Base-by-base conservation (phyloP, 164 flowering plant genomes). In the Sextonia rubra region DNA sequence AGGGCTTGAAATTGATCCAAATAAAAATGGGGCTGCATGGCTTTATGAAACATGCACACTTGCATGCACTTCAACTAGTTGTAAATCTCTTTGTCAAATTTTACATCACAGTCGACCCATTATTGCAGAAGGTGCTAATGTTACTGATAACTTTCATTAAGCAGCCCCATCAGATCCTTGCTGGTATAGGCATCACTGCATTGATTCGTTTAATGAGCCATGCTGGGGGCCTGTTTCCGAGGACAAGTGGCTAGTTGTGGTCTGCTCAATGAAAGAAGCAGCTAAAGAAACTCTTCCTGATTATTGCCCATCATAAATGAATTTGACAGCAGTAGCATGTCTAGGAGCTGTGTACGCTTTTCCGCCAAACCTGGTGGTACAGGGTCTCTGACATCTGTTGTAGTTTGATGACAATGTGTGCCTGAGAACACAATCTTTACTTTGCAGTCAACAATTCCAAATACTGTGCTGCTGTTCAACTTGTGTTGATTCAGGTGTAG, bases 91-190 rank as follows among this genome's bases (percentile, higher is more conserved):
- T 93, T 83, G 97, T 93, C 67, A 91, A 89, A 71, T 96, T 93
- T 80, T 93, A 93, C 68, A 75, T 77, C 77, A 93, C 98, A 7
- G 99, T 96, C 65, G 89, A 89, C 74, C 99, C 99, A 18, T 90
- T 96, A 47, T 75, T 96, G 79, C 82, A 76, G 69, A 96, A 90
- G 76, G 97, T 96, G 69, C 77, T 96, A 72, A 75, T 74, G 82
- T 83, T 96, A 63, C 78, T 96, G 69, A 90, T 96, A 64, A 93
- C 92, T 81, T 96, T 96, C 60, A 93, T 96, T 56, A 88, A 84
- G 76, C 90, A 97, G 70, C 97, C 99, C 68, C 99, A 96, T 77
- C 97, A 93, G 78, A 96, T 97, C 85, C 95, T 96, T 76, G 99
- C 98, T 77, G 99, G 99, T 64, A 93, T 92, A 77, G 99, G 99